Conservation (phyloP, 768 basidiomycete genomes). For the Pholiota microspora region DNA sequence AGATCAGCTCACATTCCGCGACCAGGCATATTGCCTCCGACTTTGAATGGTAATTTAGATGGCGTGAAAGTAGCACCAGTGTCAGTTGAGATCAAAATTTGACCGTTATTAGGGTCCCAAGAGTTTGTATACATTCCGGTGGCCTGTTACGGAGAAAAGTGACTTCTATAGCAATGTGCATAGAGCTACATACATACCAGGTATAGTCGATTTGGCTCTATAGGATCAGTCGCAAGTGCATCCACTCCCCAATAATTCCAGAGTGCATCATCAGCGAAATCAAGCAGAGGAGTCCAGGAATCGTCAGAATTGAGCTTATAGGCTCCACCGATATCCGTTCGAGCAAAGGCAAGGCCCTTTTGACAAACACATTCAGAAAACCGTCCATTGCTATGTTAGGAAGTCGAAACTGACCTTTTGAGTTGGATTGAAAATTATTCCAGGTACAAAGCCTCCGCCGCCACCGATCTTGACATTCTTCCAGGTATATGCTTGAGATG, state of each 20-base stretch:
- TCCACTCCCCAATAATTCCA: constrained; percentile 66
- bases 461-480: constrained; percentile 58
- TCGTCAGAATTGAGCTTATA: constrained; percentile 62
- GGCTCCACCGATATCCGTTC: constrained; percentile 67
- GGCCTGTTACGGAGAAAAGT: constrained; percentile 26
- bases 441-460: constrained; percentile 50
- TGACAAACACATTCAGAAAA: not conserved
- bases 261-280: constrained; percentile 43
- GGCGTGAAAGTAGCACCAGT: constrained; percentile 53
- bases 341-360: constrained; percentile 60
- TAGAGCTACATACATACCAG: constrained; percentile 28
- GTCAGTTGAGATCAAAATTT: constrained; percentile 60
- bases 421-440: constrained; percentile 61
- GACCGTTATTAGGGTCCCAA: constrained; percentile 61
- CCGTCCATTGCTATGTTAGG: not conserved
- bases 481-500: constrained; percentile 57
- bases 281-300: constrained; percentile 61
- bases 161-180: not conserved
- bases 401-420: constrained; percentile 32
- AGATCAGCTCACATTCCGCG: constrained; percentile 51
- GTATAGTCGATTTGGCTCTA: constrained; percentile 53
- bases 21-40: constrained; percentile 70
- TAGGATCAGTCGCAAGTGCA: constrained; percentile 62
- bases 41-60: constrained; percentile 58
- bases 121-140: constrained; percentile 63